Base-by-base conservation (phyloP, 1,139 yeast genomes). In the Suhomyces taliae region DNA sequence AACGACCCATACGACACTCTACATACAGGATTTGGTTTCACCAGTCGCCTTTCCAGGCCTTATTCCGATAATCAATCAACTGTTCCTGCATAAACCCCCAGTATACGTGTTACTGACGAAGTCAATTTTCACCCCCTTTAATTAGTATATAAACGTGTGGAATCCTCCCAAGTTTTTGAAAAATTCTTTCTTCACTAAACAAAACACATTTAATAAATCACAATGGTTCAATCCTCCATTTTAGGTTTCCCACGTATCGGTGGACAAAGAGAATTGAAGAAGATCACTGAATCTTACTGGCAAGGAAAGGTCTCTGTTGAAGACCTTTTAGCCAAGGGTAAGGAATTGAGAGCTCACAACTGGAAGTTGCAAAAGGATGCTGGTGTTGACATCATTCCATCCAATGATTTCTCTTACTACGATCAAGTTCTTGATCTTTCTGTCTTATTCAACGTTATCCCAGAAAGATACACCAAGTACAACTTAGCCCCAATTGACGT, bases 161-260 rank as follows among this genome's bases (percentile, higher is more conserved):
- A 34, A 37, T 44, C 29, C 43, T 39, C 44, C 37, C 37, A 7
- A 4, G 4, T 15, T 35, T 34, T 9, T 11, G 8, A 8, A 8
- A 24, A 10, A 11, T 24, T 32, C 4, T 36, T 34, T 39, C 34
- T 15, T 15, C 14, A 35, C 31, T 35, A 34, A 19, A 27, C 39
- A 27, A 39, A 40, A 47, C 41, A 44, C 45, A 41, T 37, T 11
- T 31, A 44, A 8, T 34, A n/a, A 24, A n/a, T 40, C 47, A 43
- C 36, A 67, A 90, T 91, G 97, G 97, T 91, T 75, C 86, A 85
- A 76, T 91, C 98, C 59, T 84, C 97, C 67, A 95, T 91, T 64
- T 85, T 91, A 79, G 99, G 99, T 75, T 91, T 91, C 91, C 99
- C 99, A 80, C 93, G 98, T 83, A 91, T 87, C 65, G 95, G 99